Percentiles rank a stretch among this genome's conserved stretches.
Conservation (phyloP, 1,139 yeast genomes). For the Wickerhamomyces sp. region DNA sequence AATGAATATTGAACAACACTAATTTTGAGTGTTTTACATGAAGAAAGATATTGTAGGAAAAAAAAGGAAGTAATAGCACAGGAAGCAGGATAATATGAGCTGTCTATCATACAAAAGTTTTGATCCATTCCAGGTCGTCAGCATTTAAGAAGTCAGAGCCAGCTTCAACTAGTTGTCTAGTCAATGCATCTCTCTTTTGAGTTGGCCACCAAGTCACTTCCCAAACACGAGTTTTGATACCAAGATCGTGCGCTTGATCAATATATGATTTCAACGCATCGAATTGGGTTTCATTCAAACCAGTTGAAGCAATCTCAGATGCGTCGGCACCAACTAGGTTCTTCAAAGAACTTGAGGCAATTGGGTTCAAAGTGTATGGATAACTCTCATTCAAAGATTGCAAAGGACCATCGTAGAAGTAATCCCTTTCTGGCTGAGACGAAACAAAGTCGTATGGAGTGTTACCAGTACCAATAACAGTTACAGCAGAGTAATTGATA, state of each 20-base stretch:
- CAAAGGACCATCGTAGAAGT: constrained; percentile 23
- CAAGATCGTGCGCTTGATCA: constrained; percentile 33
- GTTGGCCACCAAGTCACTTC: constrained; percentile 50
- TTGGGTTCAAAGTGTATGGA: constrained; percentile 21
- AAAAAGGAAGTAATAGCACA: background rate
- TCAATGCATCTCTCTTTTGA: constrained; percentile 32
- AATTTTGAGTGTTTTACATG: background rate
- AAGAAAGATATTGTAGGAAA: background rate
- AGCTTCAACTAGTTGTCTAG: constrained; percentile 35
- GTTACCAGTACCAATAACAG: constrained; percentile 45
- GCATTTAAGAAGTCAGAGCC: constrained; percentile 44
- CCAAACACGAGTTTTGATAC: constrained; percentile 45
- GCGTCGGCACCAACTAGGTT: constrained; percentile 9
- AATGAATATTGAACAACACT: constrained; percentile 3
- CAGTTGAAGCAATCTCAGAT: constrained; percentile 11
- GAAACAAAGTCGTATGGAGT: constrained; percentile 29
- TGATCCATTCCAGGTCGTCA: constrained; percentile 36
- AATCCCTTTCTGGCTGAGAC: constrained; percentile 18
- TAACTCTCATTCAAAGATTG: constrained; percentile 11
- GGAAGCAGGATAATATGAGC: background rate
- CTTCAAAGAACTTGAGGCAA: constrained; percentile 20
- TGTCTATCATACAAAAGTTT: constrained; percentile 7
- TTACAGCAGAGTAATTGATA: constrained; percentile 37
- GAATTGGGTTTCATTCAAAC: constrained; percentile 27
- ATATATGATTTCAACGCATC: constrained; percentile 27